Evolutionary conservation across 495 filamentous ascomycete species (phyloP).

Genomic region (Podospora comata): DNA sequence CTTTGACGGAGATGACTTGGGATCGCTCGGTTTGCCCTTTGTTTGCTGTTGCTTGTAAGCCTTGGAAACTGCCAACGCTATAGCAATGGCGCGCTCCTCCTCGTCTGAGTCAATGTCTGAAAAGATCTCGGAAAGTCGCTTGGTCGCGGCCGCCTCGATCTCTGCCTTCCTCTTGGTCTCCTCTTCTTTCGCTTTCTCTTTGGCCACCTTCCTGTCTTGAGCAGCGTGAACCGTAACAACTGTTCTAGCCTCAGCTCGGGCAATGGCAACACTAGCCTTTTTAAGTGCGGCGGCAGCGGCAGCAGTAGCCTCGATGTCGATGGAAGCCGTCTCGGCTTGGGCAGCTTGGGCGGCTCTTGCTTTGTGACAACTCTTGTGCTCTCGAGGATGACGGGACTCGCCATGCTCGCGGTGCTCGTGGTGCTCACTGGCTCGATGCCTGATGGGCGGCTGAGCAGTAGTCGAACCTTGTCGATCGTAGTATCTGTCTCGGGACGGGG

Average conservation of each 20-base stretch:
- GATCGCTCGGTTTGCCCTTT: not conserved
- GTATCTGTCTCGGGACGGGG: not conserved
- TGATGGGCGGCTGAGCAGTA: not conserved
- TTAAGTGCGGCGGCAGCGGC: not conserved
- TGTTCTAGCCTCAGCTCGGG: not conserved
- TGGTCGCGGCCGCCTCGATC: not conserved
- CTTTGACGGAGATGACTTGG: not conserved
- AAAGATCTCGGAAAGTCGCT: not conserved
- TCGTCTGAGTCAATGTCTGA: not conserved
- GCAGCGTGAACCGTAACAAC: not conserved
- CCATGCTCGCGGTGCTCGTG: not conserved
- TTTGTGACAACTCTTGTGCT: not conserved
- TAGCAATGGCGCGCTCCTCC: not conserved
- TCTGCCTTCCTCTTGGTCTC: not conserved
- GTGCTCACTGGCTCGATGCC: not conserved
- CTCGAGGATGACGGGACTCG: not conserved
- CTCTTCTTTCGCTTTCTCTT: constrained; percentile 8
- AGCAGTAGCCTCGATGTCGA: no score
- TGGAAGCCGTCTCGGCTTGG: no score
- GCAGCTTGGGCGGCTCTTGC: not conserved
- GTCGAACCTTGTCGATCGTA: not conserved
- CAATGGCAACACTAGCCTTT: not conserved
- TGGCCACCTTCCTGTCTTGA: constrained; percentile 12
- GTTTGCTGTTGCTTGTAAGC: not conserved
- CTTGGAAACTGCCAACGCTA: not conserved